These are phyloP conservation scores for Magnolia changhungtana DNA, from an alignment of 164 flowering plant genomes.

Conservation along the genomic window DNA sequence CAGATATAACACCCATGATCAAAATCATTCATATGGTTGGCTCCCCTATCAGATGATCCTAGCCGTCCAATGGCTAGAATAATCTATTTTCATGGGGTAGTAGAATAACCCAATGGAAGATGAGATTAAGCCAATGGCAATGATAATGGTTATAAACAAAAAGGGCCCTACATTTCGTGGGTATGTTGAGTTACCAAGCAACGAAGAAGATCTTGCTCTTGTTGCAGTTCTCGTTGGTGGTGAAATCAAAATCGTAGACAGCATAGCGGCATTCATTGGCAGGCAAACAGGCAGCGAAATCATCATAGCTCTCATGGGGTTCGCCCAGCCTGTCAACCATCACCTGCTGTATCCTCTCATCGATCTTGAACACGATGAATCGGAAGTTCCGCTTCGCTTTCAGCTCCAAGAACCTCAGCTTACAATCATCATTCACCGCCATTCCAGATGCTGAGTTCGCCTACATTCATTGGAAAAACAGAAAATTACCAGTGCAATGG, in stretches of 20 bases:
- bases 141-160: background rate
- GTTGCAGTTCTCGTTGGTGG: constrained; percentile 55
- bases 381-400: constrained; percentile 50
- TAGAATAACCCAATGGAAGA: background rate
- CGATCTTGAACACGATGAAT: constrained; percentile 56
- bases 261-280: constrained; percentile 60
- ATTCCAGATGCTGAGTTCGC: constrained; percentile 58
- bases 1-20: too few relatives aligned
- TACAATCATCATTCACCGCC: constrained; percentile 50
- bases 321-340: constrained; percentile 52
- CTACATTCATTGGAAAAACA: constrained; percentile 12
- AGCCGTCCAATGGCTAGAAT: background rate
- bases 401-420: constrained; percentile 41
- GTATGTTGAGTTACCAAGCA: constrained; percentile 40
- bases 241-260: constrained; percentile 52
- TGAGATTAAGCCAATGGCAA: background rate
- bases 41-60: too few relatives aligned
- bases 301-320: constrained; percentile 51
- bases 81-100: background rate
- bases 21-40: too few relatives aligned
- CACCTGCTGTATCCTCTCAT: constrained; percentile 55
- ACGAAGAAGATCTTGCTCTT: constrained; percentile 67
- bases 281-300: constrained; percentile 45
- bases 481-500: background rate
- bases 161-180: background rate